Evolutionary conservation across 2,329 filamentous ascomycete genomes (phyloP).

Genomic region (Xylaria sp.): DNA sequence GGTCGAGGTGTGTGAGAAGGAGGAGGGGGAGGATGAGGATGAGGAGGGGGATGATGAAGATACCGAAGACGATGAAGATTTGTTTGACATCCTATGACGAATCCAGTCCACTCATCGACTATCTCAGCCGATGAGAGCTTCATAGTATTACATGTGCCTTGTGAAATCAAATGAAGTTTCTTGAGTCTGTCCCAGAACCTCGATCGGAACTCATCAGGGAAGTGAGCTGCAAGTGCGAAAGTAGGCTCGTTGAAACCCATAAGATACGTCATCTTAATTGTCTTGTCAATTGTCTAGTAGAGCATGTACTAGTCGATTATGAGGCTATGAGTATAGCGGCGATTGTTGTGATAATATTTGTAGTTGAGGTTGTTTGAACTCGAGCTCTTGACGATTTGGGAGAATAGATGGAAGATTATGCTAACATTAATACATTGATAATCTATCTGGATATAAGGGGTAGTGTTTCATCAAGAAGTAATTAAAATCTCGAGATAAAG

Average conservation of each 20-base stretch:
- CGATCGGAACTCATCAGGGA: neutral
- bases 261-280: neutral
- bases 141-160: too few species aligned
- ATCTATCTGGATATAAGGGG: neutral
- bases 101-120: too few species aligned
- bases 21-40: neutral
- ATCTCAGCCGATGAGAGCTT: neutral
- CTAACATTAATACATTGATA: neutral
- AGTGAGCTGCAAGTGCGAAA: constrained; percentile 1
- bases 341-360: neutral
- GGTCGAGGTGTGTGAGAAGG: neutral
- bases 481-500: neutral
- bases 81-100: too few species aligned
- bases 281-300: neutral
- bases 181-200: neutral
- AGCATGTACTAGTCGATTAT: neutral
- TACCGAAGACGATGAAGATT: too few species aligned
- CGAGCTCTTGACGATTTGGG: neutral
- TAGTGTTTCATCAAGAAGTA: neutral
- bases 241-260: neutral
- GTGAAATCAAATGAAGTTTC: too few species aligned
- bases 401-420: neutral
- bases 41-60: too few species aligned
- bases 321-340: neutral
- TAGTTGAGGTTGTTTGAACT: neutral